A percentile compares a stretch with the other conserved stretches of the same genome.
Evolutionary conservation across 2,329 filamentous ascomycete species (phyloP).

Genomic region (Colletotrichum gloeosporioides): DNA sequence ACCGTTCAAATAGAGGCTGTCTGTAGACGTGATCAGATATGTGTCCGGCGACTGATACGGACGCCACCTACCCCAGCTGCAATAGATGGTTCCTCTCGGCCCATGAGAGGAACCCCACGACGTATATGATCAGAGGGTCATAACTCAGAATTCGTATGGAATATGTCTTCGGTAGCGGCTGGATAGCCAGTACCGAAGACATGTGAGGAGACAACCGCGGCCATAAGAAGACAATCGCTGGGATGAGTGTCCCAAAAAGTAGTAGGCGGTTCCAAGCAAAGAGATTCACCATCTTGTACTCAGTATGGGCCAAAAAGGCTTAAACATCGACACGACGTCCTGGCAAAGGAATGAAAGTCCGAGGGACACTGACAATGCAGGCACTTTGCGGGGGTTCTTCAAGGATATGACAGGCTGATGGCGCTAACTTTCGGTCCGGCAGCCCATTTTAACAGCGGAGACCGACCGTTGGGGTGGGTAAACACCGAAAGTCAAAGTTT

Average conservation of each 20-base stretch:
- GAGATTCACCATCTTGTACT: background rate
- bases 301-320: background rate
- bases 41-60: rapidly evolving
- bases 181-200: background rate
- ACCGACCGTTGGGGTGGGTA: background rate
- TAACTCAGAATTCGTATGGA: background rate
- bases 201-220: background rate
- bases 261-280: background rate
- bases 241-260: background rate
- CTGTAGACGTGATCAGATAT: background rate
- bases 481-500: background rate
- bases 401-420: background rate
- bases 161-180: background rate
- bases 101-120: background rate
- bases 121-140: background rate
- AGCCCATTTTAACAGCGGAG: background rate
- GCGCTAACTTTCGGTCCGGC: background rate
- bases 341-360: background rate
- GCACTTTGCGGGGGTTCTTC: background rate
- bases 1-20: background rate
- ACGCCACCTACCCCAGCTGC: background rate
- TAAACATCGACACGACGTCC: background rate
- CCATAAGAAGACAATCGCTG: background rate
- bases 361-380: background rate
- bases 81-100: background rate